Base-by-base conservation (phyloP, 2,329 filamentous ascomycete species). In the Venturia carpophila region DNA sequence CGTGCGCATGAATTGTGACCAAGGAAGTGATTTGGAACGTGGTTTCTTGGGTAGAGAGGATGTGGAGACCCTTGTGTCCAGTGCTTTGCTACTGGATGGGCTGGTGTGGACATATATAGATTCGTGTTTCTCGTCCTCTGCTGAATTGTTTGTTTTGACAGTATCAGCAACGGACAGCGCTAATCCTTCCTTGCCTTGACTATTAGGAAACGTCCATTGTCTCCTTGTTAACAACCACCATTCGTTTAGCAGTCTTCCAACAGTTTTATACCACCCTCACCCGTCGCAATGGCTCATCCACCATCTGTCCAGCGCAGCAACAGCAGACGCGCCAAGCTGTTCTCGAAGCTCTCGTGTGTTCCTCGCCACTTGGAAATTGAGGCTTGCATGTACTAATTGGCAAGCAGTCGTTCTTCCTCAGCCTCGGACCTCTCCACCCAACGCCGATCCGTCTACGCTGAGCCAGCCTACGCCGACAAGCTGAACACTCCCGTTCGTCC, bases 301-400 rank as follows among this genome's bases (percentile, higher is more conserved):
- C 52, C 52, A 58, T 34, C 52, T 7, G 17, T 37, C 7, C 30
- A 37, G 27, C 52, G 52, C 19, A 58, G 52, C 30, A 58, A 58
- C 52, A 58, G 52, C 52, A 58, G 52, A 37, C 52, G 52, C 52
- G 37, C 27, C 52, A 58, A 58, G 52, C 52, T 58, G 52, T 58
- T 58, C 30, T 58, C 52, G 7, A 58, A 58, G 52, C 52, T 58
- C 27, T 58, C 52, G 52, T 58, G 15, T n/a, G 52, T 37, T 30
- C 15, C 7, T 10, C 27, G 3, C 1, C 3, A 27, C 2, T 58
- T 7, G 10, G 30, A 37, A n/a, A 1, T 5, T n/a, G 19, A 3
- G 15, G 3, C 5, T 11, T 10, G 30, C 19, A 5, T 15, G 19
- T 58, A 37, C 30, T 58, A 21, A 58, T 19, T 37, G 9, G 10